phyloP scores from a whole-genome alignment of 2,329 filamentous ascomycete genomes.

The Calonectria pteridis region DNA sequence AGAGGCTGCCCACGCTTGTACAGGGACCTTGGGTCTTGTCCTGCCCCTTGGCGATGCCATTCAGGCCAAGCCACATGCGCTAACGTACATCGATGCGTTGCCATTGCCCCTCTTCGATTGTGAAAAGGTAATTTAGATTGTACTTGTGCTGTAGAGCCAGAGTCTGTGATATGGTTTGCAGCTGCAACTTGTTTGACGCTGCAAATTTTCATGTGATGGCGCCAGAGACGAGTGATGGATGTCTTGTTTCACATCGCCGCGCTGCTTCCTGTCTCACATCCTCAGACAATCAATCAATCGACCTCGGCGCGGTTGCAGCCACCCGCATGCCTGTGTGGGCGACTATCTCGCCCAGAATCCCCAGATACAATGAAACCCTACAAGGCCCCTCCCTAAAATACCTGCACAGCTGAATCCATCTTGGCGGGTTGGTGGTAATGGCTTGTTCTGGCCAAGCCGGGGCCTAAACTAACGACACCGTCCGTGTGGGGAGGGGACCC shows the following conservation, averaged over 20 bases:
- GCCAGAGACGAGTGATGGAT: neutral
- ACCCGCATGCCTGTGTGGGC: neutral
- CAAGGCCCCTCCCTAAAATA: neutral
- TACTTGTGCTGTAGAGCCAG: too few species aligned
- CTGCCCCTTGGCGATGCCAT: slow-evolving; percentile 4
- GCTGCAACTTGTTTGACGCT: neutral
- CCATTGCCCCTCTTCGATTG: neutral
- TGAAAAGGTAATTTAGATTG: neutral
- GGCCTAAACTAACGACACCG: slow-evolving; percentile 16
- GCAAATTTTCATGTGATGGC: neutral
- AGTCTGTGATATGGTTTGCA: slow-evolving; percentile 1
- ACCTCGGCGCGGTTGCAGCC: slow-evolving; percentile 2
- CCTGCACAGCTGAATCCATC: slow-evolving; percentile 12
- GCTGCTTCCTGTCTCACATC: neutral
- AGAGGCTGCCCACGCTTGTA: neutral
- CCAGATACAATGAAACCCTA: neutral
- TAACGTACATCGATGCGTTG: slow-evolving; percentile 11
- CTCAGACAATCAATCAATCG: neutral
- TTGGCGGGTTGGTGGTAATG: neutral
- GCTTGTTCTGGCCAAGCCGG: slow-evolving; percentile 18
- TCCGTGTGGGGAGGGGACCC: slow-evolving; percentile 11
- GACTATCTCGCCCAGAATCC: neutral
- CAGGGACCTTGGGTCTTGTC: neutral
- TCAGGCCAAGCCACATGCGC: slow-evolving; percentile 10
- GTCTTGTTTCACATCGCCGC: neutral